These are phyloP conservation scores for Nicotiana undulata DNA, from an alignment of 257 asterid species.

Conservation along the genomic window DNA sequence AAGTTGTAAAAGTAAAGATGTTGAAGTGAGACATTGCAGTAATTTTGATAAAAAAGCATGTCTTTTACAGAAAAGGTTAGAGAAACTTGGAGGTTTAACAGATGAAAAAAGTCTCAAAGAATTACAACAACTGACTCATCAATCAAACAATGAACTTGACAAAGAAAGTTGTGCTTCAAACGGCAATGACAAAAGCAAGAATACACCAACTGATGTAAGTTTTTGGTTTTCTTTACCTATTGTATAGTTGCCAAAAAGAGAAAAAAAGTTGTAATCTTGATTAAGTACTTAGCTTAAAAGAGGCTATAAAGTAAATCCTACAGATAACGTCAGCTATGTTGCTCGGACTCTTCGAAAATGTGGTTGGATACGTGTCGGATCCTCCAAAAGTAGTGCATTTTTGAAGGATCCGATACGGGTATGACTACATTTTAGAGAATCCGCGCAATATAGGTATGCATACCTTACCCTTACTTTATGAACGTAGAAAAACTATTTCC, in stretches of 20 bases:
- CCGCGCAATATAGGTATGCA: no score
- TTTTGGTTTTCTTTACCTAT: not conserved
- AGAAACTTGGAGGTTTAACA: conserved; percentile 40
- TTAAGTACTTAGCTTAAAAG: not conserved
- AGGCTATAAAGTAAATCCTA: not conserved
- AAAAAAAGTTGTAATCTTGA: not conserved
- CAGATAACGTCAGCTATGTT: no score
- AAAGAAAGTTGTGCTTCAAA: conserved; percentile 13
- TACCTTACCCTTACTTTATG: no score
- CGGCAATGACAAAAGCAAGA: conserved; percentile 5
- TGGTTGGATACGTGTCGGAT: no score
- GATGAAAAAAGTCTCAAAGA: conserved; percentile 18
- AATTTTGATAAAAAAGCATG: conserved; percentile 56
- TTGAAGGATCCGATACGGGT: no score
- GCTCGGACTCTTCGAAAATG: no score
- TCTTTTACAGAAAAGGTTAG: conserved; percentile 44
- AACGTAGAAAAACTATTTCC: no score
- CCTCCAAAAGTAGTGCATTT: no score
- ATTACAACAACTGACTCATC: conserved; percentile 20
- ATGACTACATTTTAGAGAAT: no score
- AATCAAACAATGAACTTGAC: conserved; percentile 22
- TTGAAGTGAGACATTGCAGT: conserved; percentile 26
- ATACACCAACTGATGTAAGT: conserved; percentile 36
- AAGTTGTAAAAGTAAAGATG: conserved; percentile 28
- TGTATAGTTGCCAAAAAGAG: not conserved